phyloP scores from a whole-genome alignment of 495 filamentous ascomycete genomes.

The Hypoxylon fuscum region DNA sequence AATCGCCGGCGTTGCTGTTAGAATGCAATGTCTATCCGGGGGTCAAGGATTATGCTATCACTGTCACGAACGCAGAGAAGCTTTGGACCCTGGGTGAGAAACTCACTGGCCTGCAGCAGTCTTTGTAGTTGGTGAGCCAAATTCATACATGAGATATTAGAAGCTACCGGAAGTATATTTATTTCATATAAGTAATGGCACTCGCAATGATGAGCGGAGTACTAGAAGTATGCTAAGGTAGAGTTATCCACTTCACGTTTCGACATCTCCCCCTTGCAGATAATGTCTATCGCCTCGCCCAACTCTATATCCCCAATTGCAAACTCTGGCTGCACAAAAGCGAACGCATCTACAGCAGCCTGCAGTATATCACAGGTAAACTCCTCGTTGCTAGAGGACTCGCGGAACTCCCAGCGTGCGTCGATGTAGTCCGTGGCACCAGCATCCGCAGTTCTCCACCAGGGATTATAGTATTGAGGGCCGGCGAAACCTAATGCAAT shows the following conservation, averaged over 20 bases:
- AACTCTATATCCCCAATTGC: neutral
- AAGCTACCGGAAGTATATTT: too few species aligned
- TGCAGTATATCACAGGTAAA: neutral
- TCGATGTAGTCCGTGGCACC: conserved; percentile 2
- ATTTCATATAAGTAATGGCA: too few species aligned
- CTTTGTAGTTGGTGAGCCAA: too few species aligned
- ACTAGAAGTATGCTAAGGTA: too few species aligned
- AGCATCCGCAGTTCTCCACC: neutral
- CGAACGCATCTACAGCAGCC: neutral
- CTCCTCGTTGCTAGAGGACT: neutral
- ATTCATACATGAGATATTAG: too few species aligned
- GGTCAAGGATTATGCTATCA: neutral
- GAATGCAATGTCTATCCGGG: neutral
- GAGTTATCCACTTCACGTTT: neutral
- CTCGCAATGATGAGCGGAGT: too few species aligned
- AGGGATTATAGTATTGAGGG: neutral
- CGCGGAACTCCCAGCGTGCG: conserved; percentile 1
- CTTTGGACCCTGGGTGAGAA: neutral
- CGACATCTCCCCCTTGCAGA: neutral
- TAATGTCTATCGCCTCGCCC: neutral
- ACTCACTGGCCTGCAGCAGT: too few species aligned
- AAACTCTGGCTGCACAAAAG: neutral
- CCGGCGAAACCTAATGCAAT: neutral
- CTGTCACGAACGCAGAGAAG: neutral
- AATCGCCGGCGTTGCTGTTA: neutral